Evolutionary conservation across 176 grass and related monocot species (phyloP).

Genomic region (Paspalum notatum): DNA sequence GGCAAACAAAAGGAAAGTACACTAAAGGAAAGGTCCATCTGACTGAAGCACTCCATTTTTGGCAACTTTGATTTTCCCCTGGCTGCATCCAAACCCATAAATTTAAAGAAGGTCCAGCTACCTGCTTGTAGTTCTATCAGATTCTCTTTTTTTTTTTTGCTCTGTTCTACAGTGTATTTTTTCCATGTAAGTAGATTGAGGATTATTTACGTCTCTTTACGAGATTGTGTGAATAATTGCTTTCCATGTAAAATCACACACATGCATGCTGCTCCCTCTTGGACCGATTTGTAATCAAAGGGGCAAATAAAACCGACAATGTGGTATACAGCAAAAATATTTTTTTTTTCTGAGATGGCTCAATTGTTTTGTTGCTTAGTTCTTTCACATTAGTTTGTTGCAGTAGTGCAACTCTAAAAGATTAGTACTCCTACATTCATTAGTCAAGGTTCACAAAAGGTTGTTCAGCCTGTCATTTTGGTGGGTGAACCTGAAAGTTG

Average conservation of each 20-base stretch:
- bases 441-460: not conserved
- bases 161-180: not conserved
- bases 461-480: not conserved
- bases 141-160: slow-evolving; percentile 4
- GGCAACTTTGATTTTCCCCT: not conserved
- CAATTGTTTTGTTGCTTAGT: not conserved
- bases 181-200: slow-evolving; percentile 37
- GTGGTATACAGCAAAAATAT: too few species aligned
- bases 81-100: slow-evolving; percentile 7
- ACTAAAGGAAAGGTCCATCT: slow-evolving; percentile 28
- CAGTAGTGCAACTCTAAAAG: not conserved
- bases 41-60: slow-evolving; percentile 38
- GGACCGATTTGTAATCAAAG: not conserved
- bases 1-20: slow-evolving; percentile 42
- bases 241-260: slow-evolving; percentile 30
- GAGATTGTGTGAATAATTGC: slow-evolving; percentile 44
- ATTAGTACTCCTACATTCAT: not conserved
- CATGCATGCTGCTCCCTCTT: not conserved
- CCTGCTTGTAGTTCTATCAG: slow-evolving; percentile 15
- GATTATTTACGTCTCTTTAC: slow-evolving; percentile 12
- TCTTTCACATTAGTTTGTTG: not conserved
- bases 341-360: not conserved
- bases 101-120: not conserved
- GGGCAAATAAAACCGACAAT: too few species aligned
- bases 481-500: not conserved